A percentile compares a stretch with the other conserved stretches of the same genome.
These are phyloP conservation scores for Calonectria crousiana DNA, from an alignment of 2,329 filamentous ascomycete genomes.

Conservation along the genomic window DNA sequence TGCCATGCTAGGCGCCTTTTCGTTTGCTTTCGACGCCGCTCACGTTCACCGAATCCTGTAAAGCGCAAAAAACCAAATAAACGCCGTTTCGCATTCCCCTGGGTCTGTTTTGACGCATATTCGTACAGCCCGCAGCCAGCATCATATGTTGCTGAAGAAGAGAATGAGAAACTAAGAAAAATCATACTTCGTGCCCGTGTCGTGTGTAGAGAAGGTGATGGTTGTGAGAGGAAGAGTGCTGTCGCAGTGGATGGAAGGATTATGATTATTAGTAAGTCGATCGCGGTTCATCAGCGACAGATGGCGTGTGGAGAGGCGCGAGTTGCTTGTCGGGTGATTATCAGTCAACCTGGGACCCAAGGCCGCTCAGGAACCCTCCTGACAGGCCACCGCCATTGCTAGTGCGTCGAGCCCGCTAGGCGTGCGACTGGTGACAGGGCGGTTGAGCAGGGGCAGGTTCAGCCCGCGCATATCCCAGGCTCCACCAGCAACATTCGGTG, in stretches of 20 bases:
- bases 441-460: constrained; percentile 58
- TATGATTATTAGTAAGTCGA: constrained; percentile 41
- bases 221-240: constrained; percentile 3
- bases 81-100: constrained; percentile 34
- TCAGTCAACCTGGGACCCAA: not conserved
- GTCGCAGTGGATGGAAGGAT: constrained; percentile 23
- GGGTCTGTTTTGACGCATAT: constrained; percentile 33
- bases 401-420: constrained; percentile 67
- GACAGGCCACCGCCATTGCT: constrained; percentile 66
- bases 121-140: constrained; percentile 37
- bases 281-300: constrained; percentile 14
- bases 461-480: constrained; percentile 63
- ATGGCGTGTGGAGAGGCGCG: constrained; percentile 4
- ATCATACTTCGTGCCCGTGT: constrained; percentile 26
- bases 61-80: constrained; percentile 24
- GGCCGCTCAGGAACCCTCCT: constrained; percentile 54
- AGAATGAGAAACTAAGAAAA: constrained; percentile 7
- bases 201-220: constrained; percentile 13
- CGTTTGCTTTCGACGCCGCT: constrained; percentile 40
- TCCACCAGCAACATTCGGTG: constrained; percentile 49
- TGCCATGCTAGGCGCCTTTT: constrained; percentile 37
- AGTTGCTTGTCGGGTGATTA: constrained; percentile 11
- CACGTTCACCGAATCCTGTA: constrained; percentile 32
- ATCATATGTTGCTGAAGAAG: constrained; percentile 23
- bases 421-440: constrained; percentile 57